Evolutionary conservation across 1,139 yeast species (phyloP), one percentile per base, ranked within the genome.

Genomic region (Geotrichum histeridarum): DNA sequence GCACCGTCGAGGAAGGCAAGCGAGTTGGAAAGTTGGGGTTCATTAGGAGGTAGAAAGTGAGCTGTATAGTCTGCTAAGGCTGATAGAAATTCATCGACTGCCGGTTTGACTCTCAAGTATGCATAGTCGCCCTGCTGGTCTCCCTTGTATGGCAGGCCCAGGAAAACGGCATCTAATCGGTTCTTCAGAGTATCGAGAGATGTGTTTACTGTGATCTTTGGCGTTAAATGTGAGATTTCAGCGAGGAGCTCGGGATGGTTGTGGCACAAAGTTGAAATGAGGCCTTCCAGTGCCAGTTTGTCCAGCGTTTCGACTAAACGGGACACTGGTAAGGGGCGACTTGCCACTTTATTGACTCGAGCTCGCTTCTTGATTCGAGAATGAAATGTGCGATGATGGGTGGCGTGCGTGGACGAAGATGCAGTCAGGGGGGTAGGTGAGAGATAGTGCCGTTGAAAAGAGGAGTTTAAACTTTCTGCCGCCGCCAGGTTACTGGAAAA

Each of bases 1-100:
- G 89, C 80, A 42, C 77, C 77, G 64, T 85, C 86, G 58, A 89
- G 75, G 63, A 87, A 88, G 50, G 77, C 78, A 50, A 90, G 73
- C 1, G 94, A 80, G 55, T 77, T 77, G 18, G 77, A 66, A 15
- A 79, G 71, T 61, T 81, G 81, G 15, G 74, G 67, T 65, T 85
- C 90, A 56, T 81, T 77, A 8, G 96, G 96, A 18, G 96, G 95
- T 58, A 90, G 75, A 65, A 85, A 86, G 64, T 81, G 83, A 59
- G 86, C 75, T 6, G 89, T 82, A 66, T 84, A 90, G 69, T 90
- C 98, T 42, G 87, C 81, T 53, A 91, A 73, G 48, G 94, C 84
- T 62, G 81, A 77, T 59, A 89, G 77, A 64, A 91, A 88, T 63
- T 88, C 96, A 60, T 82, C 79, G 57, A 90, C 77, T 56, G 75